A percentile compares a stretch with the other conserved stretches of the same genome.
Conservation (phyloP, 306 rosid species). For the Lablab purpureus region DNA sequence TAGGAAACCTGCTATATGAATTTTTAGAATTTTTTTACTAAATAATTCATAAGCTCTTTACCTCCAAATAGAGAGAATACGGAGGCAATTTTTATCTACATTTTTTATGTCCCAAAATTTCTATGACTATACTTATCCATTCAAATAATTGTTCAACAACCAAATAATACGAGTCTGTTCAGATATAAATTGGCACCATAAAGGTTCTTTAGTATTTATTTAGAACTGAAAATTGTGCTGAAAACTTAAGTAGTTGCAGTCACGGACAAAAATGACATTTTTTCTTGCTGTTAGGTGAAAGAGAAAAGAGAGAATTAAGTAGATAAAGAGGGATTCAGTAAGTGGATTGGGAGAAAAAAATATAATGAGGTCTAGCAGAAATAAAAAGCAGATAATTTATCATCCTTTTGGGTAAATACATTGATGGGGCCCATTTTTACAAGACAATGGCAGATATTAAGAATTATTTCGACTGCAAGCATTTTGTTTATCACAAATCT, state of each 20-base stretch:
- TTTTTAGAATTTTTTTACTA: conserved; percentile 20
- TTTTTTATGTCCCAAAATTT: conserved; percentile 5
- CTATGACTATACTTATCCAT: conserved; percentile 16
- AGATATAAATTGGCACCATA: conserved; percentile 2
- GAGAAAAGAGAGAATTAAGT: conserved; percentile 15
- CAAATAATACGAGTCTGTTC: background rate
- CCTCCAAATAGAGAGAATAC: background rate
- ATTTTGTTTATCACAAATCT: conserved; percentile 33
- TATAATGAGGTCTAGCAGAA: conserved; percentile 9
- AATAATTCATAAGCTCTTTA: conserved; percentile 7
- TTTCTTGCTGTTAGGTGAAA: conserved; percentile 18
- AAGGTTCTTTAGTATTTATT: background rate
- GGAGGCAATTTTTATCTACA: conserved; percentile 9
- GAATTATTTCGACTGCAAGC: conserved; percentile 16
- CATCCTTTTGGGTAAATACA: conserved; percentile 27
- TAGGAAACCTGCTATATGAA: conserved; percentile 10
- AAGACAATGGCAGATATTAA: conserved; percentile 29
- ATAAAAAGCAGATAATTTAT: conserved; percentile 13
- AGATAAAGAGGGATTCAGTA: conserved; percentile 15
- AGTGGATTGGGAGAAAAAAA: conserved; percentile 4
- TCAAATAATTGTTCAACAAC: conserved; percentile 21
- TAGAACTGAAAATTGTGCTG: background rate
- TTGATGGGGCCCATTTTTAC: conserved; percentile 23
- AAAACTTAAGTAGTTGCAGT: conserved; percentile 5
- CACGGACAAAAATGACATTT: background rate